These are phyloP conservation scores for Blastocystis hominis DNA, from an alignment of 352 stramenopile genomes.

Conservation along the genomic window DNA sequence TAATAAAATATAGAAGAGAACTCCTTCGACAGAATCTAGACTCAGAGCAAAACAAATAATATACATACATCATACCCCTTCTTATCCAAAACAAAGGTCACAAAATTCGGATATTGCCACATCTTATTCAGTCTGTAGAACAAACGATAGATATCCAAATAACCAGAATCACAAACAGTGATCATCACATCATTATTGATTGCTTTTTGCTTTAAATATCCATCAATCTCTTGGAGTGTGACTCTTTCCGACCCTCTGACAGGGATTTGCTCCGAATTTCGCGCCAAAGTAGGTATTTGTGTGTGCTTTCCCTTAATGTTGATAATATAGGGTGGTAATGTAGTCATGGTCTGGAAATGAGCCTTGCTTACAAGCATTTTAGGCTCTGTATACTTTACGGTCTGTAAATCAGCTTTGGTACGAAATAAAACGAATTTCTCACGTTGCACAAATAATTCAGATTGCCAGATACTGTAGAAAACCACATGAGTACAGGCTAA, in stretches of 20 bases:
- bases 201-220: neutral
- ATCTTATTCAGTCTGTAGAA: neutral
- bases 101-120: conserved; percentile 6
- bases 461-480: no score
- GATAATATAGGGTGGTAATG: no score
- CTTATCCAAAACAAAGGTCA: conserved; percentile 28
- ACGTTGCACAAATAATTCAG: no score
- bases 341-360: no score
- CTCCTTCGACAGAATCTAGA: neutral
- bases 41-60: neutral
- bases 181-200: neutral
- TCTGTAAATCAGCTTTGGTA: no score
- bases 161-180: conserved; percentile 29
- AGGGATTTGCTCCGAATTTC: no score
- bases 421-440: no score
- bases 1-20: neutral
- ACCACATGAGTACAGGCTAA: no score
- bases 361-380: no score
- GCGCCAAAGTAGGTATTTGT: no score
- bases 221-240: neutral
- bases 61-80: neutral
- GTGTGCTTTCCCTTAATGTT: neutral
- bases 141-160: conserved; percentile 2
- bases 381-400: no score
- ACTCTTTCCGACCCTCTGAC: neutral